Base-by-base conservation (phyloP, 2,329 filamentous ascomycete species). In the Ophiocordyceps sinensis region DNA sequence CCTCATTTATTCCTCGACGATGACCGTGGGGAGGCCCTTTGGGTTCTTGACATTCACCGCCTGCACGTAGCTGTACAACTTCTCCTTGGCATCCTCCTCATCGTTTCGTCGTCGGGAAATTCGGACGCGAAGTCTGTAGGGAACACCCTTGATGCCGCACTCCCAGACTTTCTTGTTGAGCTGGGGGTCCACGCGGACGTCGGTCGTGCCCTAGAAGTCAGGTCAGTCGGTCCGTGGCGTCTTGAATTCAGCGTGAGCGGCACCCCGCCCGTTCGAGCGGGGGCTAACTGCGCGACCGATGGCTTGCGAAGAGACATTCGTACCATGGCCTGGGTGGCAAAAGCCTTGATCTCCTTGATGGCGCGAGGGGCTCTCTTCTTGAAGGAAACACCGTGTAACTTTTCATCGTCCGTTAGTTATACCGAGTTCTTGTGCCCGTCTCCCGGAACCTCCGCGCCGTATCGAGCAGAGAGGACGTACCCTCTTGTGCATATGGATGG, bases 121-220 rank as follows among this genome's bases (percentile, higher is more conserved):
- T 73, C 93, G 87, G 64, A 98, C 81, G 62, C 91, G 89, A 59
- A 98, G 77, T 70, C 93, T 83, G 84, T 82, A 96, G 56, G 89
- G 86, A 55, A 95, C 88, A 63, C 91, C 93, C 85, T 96, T 98
- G 77, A 98, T 81, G 69, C 91, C 91, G 64, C 82, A 76, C 74
- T 98, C 91, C 91, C 91, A 98, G 67, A 98, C 89, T 80, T 98
- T 96, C 85, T 98, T 98, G 84, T 98, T 98, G 63, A 98, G 75
- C 74, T 91, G 84, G 63, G 91, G 91, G 79, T 98, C 91, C 64
- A 98, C 73, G 60, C 91, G 91, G 72, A 98, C 91, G 66, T 98
- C 91, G 62, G 77, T 71, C 71, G 91, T 98, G 65, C 89, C 89
- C 91, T 98, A 40, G 28, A 21, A 42, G 52, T 11, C 26, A 45